Base-by-base conservation (phyloP, 495 filamentous ascomycete species). In the Annulohypoxylon moriforme region DNA sequence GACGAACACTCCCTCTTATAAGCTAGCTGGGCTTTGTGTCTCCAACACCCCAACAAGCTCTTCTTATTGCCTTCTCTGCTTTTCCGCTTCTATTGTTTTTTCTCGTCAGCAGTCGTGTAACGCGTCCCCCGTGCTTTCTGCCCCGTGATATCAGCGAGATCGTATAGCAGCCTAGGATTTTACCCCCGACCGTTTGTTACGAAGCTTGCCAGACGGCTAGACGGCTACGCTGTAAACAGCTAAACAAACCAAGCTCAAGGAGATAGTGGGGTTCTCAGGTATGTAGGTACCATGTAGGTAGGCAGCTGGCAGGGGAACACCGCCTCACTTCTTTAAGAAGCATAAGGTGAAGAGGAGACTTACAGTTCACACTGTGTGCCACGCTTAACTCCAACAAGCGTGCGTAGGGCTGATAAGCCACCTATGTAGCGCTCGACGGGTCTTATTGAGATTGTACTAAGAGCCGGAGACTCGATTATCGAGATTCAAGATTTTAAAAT, bases 1-100 rank as follows among this genome's bases (percentile, higher is more conserved):
- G 71, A 69, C 71, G 53, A 60, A 29, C 66, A 69, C 71, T 62
- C 71, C 22, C 70, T 64, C 61, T 58, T 20, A 20, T 58, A 58
- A 24, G 33, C 20, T 14, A 22, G 25, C 22, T 31, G 44, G 36
- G 36, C 8, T 61, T 7, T 47, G 29, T 40, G 29, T 13, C 49
- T 67, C 65, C 27, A 49, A 55, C 47, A 14, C 46, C 13, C 31
- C 57, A 55, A 46, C 57, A 61, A 55, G 31, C 47, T 47, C 27
- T 36, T 22, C 29, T 57, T 65, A 46, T 46, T 52, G 25, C n/a
- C 55, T 50, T 40, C 13, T 40, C 36, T 40, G 36, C 36, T 50
- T 40, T 4, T 40, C 36, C n/a, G 36, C 36, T 40, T 44, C 40
- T 56, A 27, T 46, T 56, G 11, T 46, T 25, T 46, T 25, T 56